Conservation (phyloP, 441 rosid genomes). For the Eutrema salsugineum region DNA sequence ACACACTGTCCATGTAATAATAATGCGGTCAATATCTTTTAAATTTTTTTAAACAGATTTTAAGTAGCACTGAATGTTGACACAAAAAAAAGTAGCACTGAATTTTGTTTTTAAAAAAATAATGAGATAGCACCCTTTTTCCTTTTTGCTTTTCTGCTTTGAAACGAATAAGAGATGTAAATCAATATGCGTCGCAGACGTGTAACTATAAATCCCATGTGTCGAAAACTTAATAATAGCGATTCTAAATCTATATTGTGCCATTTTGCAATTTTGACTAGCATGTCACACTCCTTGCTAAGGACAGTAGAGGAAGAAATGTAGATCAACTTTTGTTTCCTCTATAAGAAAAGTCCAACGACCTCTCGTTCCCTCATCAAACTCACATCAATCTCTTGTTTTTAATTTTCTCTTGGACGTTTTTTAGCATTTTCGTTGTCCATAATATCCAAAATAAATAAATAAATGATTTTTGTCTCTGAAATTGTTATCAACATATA, state of each 20-base stretch:
- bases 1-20: too few relatives aligned
- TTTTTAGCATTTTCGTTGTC: background rate
- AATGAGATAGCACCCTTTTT: too few relatives aligned
- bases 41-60: too few relatives aligned
- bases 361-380: background rate
- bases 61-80: too few relatives aligned
- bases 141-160: background rate
- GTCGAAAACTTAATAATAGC: too few relatives aligned
- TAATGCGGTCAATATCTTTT: too few relatives aligned
- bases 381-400: background rate
- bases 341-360: background rate
- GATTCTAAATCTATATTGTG: too few relatives aligned
- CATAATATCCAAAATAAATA: background rate
- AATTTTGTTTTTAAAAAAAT: too few relatives aligned
- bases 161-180: background rate
- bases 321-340: background rate
- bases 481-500: background rate
- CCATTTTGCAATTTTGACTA: background rate
- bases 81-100: too few relatives aligned
- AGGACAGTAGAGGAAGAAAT: background rate
- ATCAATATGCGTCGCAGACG: background rate
- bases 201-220: too few relatives aligned
- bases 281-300: constrained; percentile 15
- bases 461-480: background rate
- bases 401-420: background rate